Evolutionary conservation across 306 rosid genomes (phyloP), one percentile per base, ranked within the genome.

Genomic region (Boehmeria nivea): DNA sequence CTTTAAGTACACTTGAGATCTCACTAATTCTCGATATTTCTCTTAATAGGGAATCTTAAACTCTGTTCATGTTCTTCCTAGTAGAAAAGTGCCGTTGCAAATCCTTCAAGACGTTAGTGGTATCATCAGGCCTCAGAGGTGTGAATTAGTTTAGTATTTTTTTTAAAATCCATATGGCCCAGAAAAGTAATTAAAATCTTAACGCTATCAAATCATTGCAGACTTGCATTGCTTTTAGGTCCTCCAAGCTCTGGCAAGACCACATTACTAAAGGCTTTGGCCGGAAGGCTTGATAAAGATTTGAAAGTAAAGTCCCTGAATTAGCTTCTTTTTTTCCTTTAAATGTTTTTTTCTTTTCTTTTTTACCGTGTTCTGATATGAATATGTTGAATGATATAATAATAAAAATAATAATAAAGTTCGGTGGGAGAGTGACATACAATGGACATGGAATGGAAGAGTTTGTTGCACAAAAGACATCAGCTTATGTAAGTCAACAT

Each of bases 241-340:
- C 97, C 97, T 23, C 97, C 95, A 60, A 81, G 93, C 62, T 89
- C 95, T 0, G 97, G 97, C 49, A 89, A 85, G 69, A 85, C 95
- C 46, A 85, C 97, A 1, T 59, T 89, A 20, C 74, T 89, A 36
- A 51, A 75, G 68, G 85, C 94, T 9, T 60, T 89, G 52, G 89
- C 94, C 0, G 95, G 95, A 79, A 81, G 82, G 69, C 85, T 89
- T 4, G 55, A 72, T 6, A 77, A 25, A 50, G 73, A 70, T 57
- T 57, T 75, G 15, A 66, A 66, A 44, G 76, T 75, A 57, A 59
- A 31, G 36, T 31, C 8, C 5, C 36, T 31, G 8, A 10, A n/a
- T n/a, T n/a, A n/a, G n/a, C n/a, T 31, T 31, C 36, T 6, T 0
- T 31, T 31, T 31, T 31, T 31, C 36, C 36, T 6, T 0, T 10